phyloP scores from a whole-genome alignment of 106 monocot species.

The Acorus calamus region DNA sequence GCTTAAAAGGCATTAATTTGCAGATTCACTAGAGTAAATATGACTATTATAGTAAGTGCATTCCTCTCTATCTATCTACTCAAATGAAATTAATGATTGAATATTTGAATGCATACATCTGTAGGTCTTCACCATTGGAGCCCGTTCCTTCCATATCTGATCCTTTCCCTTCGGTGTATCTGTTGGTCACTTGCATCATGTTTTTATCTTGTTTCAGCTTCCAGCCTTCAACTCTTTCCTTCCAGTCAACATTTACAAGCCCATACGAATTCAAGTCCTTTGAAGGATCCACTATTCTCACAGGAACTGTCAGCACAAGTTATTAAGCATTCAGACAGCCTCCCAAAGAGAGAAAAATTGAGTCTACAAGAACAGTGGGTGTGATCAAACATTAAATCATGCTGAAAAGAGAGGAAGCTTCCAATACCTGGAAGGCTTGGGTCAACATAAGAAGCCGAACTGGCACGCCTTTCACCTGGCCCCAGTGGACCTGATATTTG shows the following conservation, averaged over 20 bases:
- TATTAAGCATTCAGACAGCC: not conserved
- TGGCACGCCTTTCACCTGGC: slow-evolving; percentile 27
- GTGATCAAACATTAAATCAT: too few species aligned
- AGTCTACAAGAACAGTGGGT: too few species aligned
- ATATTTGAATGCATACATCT: slow-evolving; percentile 43
- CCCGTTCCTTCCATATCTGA: slow-evolving; percentile 88
- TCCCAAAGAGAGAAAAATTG: not conserved
- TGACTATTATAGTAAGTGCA: too few species aligned
- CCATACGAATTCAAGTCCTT: slow-evolving; percentile 96
- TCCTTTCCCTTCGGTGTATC: slow-evolving; percentile 66
- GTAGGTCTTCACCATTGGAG: slow-evolving; percentile 86
- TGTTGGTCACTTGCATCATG: slow-evolving; percentile 62
- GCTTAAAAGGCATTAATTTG: too few species aligned
- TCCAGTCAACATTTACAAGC: slow-evolving; percentile 84
- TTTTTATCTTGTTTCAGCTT: slow-evolving; percentile 83
- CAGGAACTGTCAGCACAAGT: slow-evolving; percentile 53
- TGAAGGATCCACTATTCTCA: slow-evolving; percentile 92
- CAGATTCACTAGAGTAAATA: too few species aligned
- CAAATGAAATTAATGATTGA: too few species aligned
- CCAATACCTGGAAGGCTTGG: slow-evolving; percentile 71
- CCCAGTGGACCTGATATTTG: slow-evolving; percentile 40
- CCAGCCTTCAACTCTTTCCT: slow-evolving; percentile 94
- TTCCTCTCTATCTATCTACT: too few species aligned
- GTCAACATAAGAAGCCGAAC: slow-evolving; percentile 57
- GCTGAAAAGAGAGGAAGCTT: not conserved